Base-by-base conservation (phyloP, 352 stramenopile species). In the Globisporangium viniferum region DNA sequence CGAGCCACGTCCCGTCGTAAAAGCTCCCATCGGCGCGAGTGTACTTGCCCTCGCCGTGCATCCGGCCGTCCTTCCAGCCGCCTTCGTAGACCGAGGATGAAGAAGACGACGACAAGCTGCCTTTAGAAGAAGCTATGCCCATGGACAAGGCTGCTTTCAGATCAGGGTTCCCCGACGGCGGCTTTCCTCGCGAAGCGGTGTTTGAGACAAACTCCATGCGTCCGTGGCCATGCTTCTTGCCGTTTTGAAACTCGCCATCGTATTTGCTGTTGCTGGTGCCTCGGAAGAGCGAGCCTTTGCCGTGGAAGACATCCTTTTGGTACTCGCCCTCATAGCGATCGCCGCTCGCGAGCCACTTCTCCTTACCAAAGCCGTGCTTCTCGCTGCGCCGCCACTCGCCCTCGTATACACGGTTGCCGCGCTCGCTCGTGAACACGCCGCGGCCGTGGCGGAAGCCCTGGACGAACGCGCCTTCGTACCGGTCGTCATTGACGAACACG, bases 321-420 rank as follows among this genome's bases (percentile, higher is more conserved):
- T 85, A 93, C 62, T 86, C 78, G 39, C 84, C 82, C 70, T 91
- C 82, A 67, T 93, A 93, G 15, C 78, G 70, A 49, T 91, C 79
- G 9, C 80, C 80, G 18, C 54, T 86, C 12, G 27, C 44, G n/a
- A 79, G 31, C 80, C 82, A 93, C 29, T 64, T 64, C 64, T 91
- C 82, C 62, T 86, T 90, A 5, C 84, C 84, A 0, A 64, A 9
- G 24, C 84, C 84, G 61, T 90, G 73, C n/a, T 74, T 77, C 54
- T 83, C 71, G 33, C 84, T 84, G 22, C 79, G 75, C 12, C 48
- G 31, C 84, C 84, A 93, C n/a, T 89, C 72, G 8, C 84, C 84
- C 0, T 91, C 82, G 59, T 88, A 91, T 20, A 86, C 70, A 3
- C 72, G 71, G 0, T 62, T 79, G 18, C 78, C 78, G 18, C 77